These are phyloP conservation scores for Suhomyces canberraensis DNA, from an alignment of 805 yeast genomes.

Conservation along the genomic window DNA sequence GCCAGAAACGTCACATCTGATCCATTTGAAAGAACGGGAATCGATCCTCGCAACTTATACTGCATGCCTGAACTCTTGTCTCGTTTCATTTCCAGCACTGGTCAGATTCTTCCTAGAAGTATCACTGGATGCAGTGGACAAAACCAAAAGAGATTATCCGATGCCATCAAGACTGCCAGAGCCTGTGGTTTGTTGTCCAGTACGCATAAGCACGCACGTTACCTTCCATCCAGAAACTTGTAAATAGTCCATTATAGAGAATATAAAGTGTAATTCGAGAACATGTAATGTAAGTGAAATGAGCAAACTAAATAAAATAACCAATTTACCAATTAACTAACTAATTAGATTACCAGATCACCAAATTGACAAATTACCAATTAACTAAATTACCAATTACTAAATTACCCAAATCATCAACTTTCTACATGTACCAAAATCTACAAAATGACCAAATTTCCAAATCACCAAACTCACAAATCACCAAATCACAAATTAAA, in stretches of 20 bases:
- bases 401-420: no score
- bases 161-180: slow-evolving; percentile 77
- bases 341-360: no score
- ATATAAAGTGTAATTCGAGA: no score
- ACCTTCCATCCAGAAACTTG: slow-evolving; percentile 39
- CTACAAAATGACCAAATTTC: no score
- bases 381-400: no score
- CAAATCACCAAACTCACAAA: no score
- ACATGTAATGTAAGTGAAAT: no score
- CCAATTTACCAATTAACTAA: no score
- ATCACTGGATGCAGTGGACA: slow-evolving; percentile 62
- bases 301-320: no score
- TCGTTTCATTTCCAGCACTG: slow-evolving; percentile 63
- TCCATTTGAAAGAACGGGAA: slow-evolving; percentile 47
- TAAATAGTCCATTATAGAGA: slow-evolving; percentile 17
- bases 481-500: no score
- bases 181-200: slow-evolving; percentile 75
- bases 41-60: slow-evolving; percentile 69
- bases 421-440: no score
- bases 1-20: slow-evolving; percentile 17
- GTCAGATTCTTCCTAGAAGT: slow-evolving; percentile 71
- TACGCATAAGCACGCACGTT: slow-evolving; percentile 60
- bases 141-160: slow-evolving; percentile 69
- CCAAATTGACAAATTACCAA: no score
- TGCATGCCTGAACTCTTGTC: slow-evolving; percentile 69